phyloP scores from a whole-genome alignment of 225 moss, liverwort and hornwort species.

The Climacium dendroides region DNA sequence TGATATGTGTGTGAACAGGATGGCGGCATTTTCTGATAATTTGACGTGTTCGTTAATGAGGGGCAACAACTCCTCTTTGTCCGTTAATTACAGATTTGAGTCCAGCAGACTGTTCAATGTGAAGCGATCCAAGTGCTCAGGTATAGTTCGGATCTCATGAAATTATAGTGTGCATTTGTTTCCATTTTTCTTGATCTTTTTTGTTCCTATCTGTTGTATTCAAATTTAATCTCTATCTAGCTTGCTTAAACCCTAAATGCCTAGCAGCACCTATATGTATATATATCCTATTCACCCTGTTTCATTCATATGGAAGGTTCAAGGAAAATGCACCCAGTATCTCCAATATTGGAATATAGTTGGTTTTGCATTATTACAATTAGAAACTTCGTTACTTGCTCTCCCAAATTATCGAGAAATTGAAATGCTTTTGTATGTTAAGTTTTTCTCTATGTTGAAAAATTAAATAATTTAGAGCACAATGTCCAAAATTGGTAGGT shows the following conservation, averaged over 20 bases:
- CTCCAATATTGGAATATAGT: background rate
- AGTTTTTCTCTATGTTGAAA: background rate
- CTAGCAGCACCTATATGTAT: background rate
- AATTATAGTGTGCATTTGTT: background rate
- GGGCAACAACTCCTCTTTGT: background rate
- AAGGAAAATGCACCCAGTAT: background rate
- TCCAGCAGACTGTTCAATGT: background rate
- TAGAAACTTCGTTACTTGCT: background rate
- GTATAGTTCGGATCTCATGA: background rate
- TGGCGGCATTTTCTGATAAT: conserved; percentile 11
- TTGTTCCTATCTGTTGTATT: background rate
- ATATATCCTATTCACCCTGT: background rate
- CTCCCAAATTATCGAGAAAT: background rate
- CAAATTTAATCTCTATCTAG: background rate
- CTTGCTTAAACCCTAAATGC: background rate
- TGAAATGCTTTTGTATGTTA: background rate
- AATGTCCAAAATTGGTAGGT: background rate
- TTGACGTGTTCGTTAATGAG: background rate
- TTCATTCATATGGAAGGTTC: background rate
- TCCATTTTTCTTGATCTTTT: background rate
- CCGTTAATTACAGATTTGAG: conserved; percentile 1
- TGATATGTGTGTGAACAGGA: background rate
- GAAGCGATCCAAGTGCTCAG: conserved; percentile 8
- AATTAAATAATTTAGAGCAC: background rate
- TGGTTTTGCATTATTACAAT: background rate